phyloP scores from a whole-genome alignment of 192 early-diverging fungal genomes.

The Obelidium mucronatum region DNA sequence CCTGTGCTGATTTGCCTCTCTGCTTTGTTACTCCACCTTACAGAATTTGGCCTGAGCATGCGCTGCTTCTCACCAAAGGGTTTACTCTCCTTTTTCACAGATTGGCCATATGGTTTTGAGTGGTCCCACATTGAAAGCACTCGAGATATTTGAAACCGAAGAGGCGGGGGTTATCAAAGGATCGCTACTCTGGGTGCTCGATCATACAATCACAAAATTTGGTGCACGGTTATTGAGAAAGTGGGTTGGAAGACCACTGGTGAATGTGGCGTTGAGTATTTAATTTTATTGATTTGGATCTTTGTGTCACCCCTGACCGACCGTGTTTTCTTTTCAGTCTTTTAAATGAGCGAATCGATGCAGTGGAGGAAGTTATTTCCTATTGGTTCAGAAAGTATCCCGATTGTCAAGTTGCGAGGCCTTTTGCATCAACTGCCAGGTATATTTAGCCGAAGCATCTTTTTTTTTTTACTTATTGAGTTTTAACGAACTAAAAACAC shows the following conservation, averaged over 20 bases:
- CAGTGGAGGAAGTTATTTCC: conserved; percentile 65
- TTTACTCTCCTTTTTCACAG: conserved; percentile 66
- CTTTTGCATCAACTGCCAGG: conserved; percentile 52
- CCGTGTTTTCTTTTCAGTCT: too few relatives aligned
- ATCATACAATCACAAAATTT: conserved; percentile 74
- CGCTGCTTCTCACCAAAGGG: conserved; percentile 61
- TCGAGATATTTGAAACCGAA: conserved; percentile 71
- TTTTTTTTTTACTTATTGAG: too few relatives aligned
- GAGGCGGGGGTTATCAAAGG: conserved; percentile 30
- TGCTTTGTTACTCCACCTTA: conserved; percentile 66
- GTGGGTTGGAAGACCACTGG: conserved; percentile 74
- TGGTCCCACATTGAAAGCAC: conserved; percentile 66
- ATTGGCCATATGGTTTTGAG: conserved; percentile 71
- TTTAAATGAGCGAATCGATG: conserved; percentile 64
- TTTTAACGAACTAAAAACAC: too few relatives aligned
- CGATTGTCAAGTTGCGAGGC: conserved; percentile 49
- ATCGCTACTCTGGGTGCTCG: conserved; percentile 62
- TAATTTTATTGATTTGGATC: too few relatives aligned
- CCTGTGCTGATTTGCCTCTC: conserved; percentile 53
- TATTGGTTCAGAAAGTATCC: conserved; percentile 34
- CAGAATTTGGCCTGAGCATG: conserved; percentile 67
- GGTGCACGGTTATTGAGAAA: conserved; percentile 69
- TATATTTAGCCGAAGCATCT: conserved; percentile 16
- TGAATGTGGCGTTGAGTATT: conserved; percentile 48
- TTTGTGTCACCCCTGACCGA: too few relatives aligned